Base-by-base conservation (phyloP, 73 alveolate genomes). In the Paraurostyla sp. region DNA sequence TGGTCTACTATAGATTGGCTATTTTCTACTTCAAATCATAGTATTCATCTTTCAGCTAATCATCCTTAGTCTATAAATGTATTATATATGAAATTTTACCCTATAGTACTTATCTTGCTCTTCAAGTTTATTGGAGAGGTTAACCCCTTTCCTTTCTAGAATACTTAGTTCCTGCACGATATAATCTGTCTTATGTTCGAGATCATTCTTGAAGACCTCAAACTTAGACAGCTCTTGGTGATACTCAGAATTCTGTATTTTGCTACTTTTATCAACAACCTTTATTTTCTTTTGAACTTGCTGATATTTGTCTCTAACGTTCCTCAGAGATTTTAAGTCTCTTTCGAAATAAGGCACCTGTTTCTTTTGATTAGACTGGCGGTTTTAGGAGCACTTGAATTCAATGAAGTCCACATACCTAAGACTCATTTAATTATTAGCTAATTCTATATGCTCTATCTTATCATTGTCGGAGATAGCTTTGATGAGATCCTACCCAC, bases 371-470 rank as follows among this genome's bases (percentile, higher is more conserved):
- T 78, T 92, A 82, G 88, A 76, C 20, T 43, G 78, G 36, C 71
- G 36, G 83, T 92, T 92, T 36, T 42, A 32, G 48, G 69, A 88
- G 41, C 89, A 75, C 84, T 88, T 92, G 75, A 76, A 56, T 63
- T 92, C 88, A 0, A 92, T 84, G 62, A 85, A 92, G 52, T 88
- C 95, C 29, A 92, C 90, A 46, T 85, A 83, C 51, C 90, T 87
- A 27, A 88, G 41, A 81, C 82, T 93, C 48, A 92, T 75, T 82
- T 93, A 32, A 83, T 92, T 92, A 71, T 56, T 83, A 23, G 49
- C 41, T 76, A 92, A 51, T 65, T 92, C 92, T 36, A 92, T 68
- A 32, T 42, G 33, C 48, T 83, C 75, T 52, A 92, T 56, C 48
- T 90, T 88, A 52, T 89, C 88, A 88, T 92, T 92, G 52, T 49